Evolutionary conservation across 2,329 filamentous ascomycete genomes (phyloP).

Genomic region (Scorias spongiosa): DNA sequence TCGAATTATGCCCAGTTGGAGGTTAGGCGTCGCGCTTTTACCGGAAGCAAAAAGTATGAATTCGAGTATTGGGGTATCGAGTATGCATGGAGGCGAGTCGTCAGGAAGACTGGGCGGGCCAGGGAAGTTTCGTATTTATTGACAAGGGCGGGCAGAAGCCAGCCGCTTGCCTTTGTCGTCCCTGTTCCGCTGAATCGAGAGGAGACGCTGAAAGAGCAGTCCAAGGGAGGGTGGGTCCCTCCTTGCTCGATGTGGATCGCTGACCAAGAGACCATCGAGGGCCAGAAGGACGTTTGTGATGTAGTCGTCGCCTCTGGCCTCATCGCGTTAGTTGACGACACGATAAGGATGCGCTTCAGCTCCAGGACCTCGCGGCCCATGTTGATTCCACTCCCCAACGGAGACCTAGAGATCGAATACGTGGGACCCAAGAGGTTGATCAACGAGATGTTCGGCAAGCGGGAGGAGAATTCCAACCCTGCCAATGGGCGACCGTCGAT

Average conservation of each 20-base stretch:
- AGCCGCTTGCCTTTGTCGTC: slow-evolving; percentile 67
- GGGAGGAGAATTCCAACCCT: slow-evolving; percentile 10
- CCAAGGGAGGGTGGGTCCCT: slow-evolving; percentile 76
- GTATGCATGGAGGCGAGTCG: slow-evolving; percentile 70
- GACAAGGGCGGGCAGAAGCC: slow-evolving; percentile 47
- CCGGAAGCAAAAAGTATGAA: slow-evolving; percentile 62
- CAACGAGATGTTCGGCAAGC: slow-evolving; percentile 46
- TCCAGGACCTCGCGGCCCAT: slow-evolving; percentile 36
- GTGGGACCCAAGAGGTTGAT: slow-evolving; percentile 47
- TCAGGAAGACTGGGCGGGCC: slow-evolving; percentile 49
- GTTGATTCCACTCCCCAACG: slow-evolving; percentile 35
- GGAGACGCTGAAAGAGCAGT: slow-evolving; percentile 56
- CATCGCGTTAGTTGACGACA: slow-evolving; percentile 77
- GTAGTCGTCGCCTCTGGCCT: slow-evolving; percentile 83
- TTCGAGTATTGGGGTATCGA: slow-evolving; percentile 86
- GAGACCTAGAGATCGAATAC: slow-evolving; percentile 45
- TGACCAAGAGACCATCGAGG: slow-evolving; percentile 53
- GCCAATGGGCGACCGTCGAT: slow-evolving; percentile 10
- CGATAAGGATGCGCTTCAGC: slow-evolving; percentile 67
- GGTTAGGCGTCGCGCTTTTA: slow-evolving; percentile 42
- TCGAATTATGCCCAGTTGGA: slow-evolving; percentile 94
- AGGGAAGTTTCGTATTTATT: slow-evolving; percentile 66
- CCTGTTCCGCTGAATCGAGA: slow-evolving; percentile 59
- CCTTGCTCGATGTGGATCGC: slow-evolving; percentile 85
- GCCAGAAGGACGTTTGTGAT: slow-evolving; percentile 68